Evolutionary conservation across 441 rosid genomes (phyloP).

Genomic region (Mallotus repandus): DNA sequence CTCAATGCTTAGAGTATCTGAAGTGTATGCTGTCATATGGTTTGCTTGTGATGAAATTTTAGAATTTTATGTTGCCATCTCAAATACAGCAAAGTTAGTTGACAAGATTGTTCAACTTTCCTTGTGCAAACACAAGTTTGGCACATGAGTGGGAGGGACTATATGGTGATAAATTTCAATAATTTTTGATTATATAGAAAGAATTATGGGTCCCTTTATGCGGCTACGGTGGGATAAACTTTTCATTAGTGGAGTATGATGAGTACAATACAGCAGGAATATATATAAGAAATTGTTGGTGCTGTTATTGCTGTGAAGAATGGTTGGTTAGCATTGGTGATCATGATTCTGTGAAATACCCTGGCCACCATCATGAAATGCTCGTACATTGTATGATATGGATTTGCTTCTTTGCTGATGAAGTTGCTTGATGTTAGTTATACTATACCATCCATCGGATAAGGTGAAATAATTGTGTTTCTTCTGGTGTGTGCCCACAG

Average conservation of each 20-base stretch:
- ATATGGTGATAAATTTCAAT: background rate
- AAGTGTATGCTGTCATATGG: background rate
- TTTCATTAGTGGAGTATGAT: constrained; percentile 15
- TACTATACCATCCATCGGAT: background rate
- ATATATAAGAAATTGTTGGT: background rate
- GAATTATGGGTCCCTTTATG: background rate
- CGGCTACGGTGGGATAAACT: background rate
- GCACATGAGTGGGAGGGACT: background rate
- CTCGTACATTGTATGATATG: background rate
- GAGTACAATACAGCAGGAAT: background rate
- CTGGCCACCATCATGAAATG: background rate
- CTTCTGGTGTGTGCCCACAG: background rate
- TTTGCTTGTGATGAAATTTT: background rate
- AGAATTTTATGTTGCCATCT: background rate
- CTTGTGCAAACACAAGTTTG: background rate
- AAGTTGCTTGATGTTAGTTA: constrained; percentile 1
- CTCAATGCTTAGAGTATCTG: background rate
- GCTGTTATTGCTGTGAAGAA: background rate
- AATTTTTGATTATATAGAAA: constrained; percentile 1
- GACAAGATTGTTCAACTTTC: background rate
- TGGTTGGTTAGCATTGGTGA: constrained; percentile 6
- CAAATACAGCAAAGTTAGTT: background rate
- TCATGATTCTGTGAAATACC: constrained; percentile 5
- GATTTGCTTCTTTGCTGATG: constrained; percentile 1
- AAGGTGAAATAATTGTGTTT: constrained; percentile 6